Evolutionary conservation across 176 grass and related monocot genomes (phyloP), one percentile per base, ranked within the genome.

Genomic region (Neostapfia colusana): DNA sequence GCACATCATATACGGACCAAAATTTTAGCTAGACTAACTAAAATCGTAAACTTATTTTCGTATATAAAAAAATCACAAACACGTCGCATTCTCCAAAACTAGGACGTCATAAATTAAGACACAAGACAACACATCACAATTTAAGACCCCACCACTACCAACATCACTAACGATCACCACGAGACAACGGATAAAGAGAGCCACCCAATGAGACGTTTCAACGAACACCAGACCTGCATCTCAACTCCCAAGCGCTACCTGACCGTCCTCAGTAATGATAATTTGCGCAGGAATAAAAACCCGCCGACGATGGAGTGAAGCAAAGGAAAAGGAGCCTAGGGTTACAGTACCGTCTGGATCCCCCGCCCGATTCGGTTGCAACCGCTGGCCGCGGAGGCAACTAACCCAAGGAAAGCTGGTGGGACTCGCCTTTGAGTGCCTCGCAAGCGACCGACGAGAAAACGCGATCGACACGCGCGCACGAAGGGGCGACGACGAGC

Each of bases 161-260:
- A 3, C 68, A 72, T n/a, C 45, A 65, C 3, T 46, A 45, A 15
- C 44, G n/a, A 34, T 14, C 9, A 67, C 45, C 25, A 43, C 34
- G 49, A 54, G 51, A 5, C 44, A 75, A 3, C 66, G 61, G 46
- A 34, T 31, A 63, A 55, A 69, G 4, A 9, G 25, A 66, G 27
- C 1, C n/a, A 39, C 15, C 3, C 20, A 55, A 9, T 10, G 44
- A 31, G 86, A 88, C 70, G 75, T 84, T 84, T 79, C 35, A 84
- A 75, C 86, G 53, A 84, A 88, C 86, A 84, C 44, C n/a, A 53
- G 63, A 64, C 75, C 70, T 70, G 75, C 81, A 84, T 70, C 86
- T 68, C 14, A 70, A 42, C 42, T 21, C 39, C 39, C 72, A 37
- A 1, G 53, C 20, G 21, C 23, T 18, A 44, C 23, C 23, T 9